These are phyloP conservation scores for Kodamaea alishanica DNA, from an alignment of 1,139 yeast genomes.

Conservation along the genomic window DNA sequence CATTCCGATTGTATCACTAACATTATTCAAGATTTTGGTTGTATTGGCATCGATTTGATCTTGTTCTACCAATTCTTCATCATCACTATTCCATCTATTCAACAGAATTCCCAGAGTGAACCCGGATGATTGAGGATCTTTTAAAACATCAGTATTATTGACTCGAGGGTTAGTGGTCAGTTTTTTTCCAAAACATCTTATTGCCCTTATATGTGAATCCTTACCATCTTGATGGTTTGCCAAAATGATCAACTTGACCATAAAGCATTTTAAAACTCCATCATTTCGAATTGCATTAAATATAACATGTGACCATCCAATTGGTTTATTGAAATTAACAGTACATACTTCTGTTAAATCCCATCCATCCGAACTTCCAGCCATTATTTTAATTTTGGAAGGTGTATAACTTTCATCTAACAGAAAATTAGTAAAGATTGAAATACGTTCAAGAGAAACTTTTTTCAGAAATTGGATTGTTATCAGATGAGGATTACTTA, in stretches of 20 bases:
- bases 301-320: constrained; percentile 81
- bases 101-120: constrained; percentile 29
- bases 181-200: constrained; percentile 51
- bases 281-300: constrained; percentile 60
- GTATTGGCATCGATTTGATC: constrained; percentile 19
- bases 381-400: constrained; percentile 59
- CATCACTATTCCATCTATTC: constrained; percentile 13
- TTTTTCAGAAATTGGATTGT: constrained; percentile 79
- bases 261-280: constrained; percentile 67
- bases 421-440: constrained; percentile 63
- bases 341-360: constrained; percentile 74
- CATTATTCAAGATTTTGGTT: constrained; percentile 31
- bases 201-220: constrained; percentile 84
- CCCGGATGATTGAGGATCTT: constrained; percentile 28
- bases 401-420: constrained; percentile 95
- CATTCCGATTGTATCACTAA: constrained; percentile 40
- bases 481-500: constrained; percentile 77
- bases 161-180: constrained; percentile 8
- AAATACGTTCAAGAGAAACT: constrained; percentile 66
- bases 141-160: neutral
- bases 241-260: constrained; percentile 63
- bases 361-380: constrained; percentile 81
- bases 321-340: constrained; percentile 64
- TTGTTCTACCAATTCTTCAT: constrained; percentile 9
- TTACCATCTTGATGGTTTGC: constrained; percentile 95